Evolutionary conservation across 768 basidiomycete genomes (phyloP).

Genomic region (Asterophora parasitica): DNA sequence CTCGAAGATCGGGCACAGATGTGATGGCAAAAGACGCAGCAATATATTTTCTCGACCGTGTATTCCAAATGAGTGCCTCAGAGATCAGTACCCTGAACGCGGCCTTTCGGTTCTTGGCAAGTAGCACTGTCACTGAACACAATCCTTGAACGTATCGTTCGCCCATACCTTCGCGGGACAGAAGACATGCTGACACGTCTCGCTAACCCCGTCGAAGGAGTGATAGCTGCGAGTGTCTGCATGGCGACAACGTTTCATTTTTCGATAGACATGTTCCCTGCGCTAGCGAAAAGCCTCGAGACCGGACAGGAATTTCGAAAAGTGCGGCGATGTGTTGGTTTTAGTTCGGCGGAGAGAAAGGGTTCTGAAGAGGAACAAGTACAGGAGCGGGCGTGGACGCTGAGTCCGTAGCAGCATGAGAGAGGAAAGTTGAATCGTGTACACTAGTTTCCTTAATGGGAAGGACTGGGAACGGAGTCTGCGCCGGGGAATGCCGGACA

Average conservation of each 20-base stretch:
- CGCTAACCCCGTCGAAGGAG: background rate
- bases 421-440: too few species aligned
- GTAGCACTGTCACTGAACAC: too few species aligned
- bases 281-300: background rate
- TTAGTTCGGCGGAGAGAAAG: background rate
- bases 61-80: background rate
- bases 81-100: background rate
- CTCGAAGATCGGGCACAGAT: background rate
- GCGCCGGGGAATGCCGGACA: constrained; percentile 32
- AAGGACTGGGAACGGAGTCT: constrained; percentile 3
- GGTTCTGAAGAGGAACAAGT: background rate
- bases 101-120: too few species aligned
- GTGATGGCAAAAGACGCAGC: constrained; percentile 1
- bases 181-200: background rate
- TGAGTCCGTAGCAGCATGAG: background rate
- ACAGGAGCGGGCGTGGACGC: background rate
- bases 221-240: background rate
- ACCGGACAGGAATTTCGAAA: background rate
- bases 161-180: background rate
- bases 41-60: background rate
- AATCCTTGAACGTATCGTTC: background rate
- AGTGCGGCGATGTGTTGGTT: background rate
- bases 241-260: background rate
- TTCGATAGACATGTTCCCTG: background rate
- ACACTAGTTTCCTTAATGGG: background rate